Evolutionary conservation across 1,139 yeast species (phyloP).

Genomic region (Wickerhamomyces sp.): DNA sequence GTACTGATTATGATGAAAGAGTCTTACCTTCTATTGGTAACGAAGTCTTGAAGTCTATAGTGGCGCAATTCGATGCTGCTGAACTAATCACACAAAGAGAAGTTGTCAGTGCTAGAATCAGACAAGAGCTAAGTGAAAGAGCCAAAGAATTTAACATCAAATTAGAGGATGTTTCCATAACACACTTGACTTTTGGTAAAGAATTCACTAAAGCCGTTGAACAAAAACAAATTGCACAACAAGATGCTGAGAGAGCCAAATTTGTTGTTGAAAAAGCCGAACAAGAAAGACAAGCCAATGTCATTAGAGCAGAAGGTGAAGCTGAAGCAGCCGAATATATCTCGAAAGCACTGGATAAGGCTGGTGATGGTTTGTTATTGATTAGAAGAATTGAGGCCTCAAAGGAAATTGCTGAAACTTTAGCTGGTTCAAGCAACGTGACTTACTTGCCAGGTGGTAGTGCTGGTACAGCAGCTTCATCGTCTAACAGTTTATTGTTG

Average conservation of each 20-base stretch:
- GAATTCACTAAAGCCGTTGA: constrained; percentile 99
- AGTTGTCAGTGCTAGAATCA: constrained; percentile 83
- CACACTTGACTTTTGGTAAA: constrained; percentile 95
- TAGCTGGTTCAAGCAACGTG: constrained; percentile 79
- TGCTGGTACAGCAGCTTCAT: constrained; percentile 24
- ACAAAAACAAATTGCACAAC: constrained; percentile 98
- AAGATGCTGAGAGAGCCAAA: constrained; percentile 97
- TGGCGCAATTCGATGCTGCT: constrained; percentile 98
- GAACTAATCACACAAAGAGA: constrained; percentile 97
- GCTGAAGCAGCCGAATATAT: constrained; percentile 97
- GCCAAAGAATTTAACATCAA: constrained; percentile 86
- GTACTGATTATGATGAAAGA: constrained; percentile 94
- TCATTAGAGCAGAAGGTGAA: constrained; percentile 98
- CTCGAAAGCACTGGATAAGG: constrained; percentile 86
- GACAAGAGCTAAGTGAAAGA: constrained; percentile 79
- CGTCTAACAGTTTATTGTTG: constrained; percentile 44
- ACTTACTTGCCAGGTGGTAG: constrained; percentile 76
- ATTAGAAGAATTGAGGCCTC: constrained; percentile 96
- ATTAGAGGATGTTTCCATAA: constrained; percentile 95
- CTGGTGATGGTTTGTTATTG: constrained; percentile 93
- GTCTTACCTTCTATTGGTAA: constrained; percentile 96
- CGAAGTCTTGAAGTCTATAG: constrained; percentile 90
- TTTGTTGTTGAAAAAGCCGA: constrained; percentile 95
- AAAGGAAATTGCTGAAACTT: constrained; percentile 86
- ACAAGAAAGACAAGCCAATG: constrained; percentile 92